Conservation (phyloP, 306 rosid genomes). For the Senna tora region DNA sequence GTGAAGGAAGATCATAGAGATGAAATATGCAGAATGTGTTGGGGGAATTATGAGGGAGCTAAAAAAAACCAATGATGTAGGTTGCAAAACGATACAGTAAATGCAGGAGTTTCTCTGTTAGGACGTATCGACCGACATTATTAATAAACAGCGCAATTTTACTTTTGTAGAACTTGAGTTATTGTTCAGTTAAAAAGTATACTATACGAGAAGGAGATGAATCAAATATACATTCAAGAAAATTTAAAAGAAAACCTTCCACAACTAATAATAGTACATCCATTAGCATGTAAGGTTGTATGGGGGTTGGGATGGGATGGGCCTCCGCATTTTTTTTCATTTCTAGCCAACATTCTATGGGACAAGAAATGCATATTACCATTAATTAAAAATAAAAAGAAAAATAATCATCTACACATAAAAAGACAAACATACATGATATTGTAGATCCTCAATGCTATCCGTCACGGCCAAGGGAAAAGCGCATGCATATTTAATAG, state of each 20-base stretch:
- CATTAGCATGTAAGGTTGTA: background rate
- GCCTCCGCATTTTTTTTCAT: background rate
- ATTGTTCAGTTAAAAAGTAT: background rate
- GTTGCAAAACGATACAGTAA: background rate
- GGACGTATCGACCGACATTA: background rate
- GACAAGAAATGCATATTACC: background rate
- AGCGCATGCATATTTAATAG: conserved; percentile 85
- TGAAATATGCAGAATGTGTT: conserved; percentile 1
- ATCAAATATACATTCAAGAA: too few species aligned
- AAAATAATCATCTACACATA: background rate
- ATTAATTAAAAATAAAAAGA: background rate
- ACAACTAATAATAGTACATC: background rate
- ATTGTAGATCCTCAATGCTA: conserved; percentile 55
- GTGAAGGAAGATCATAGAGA: background rate
- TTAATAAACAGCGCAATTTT: background rate
- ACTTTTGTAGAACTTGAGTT: background rate
- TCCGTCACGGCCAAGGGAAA: conserved; percentile 70
- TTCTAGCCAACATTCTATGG: background rate
- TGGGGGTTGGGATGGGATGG: background rate
- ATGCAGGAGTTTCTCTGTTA: background rate
- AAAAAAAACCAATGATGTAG: background rate
- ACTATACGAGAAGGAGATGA: too few species aligned
- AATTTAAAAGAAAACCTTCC: background rate
- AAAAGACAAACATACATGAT: conserved; percentile 55
- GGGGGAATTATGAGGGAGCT: background rate